Evolutionary conservation across 345 rosid species (phyloP), one percentile per base, ranked within the genome.

Genomic region (Lumnitzera littorea): DNA sequence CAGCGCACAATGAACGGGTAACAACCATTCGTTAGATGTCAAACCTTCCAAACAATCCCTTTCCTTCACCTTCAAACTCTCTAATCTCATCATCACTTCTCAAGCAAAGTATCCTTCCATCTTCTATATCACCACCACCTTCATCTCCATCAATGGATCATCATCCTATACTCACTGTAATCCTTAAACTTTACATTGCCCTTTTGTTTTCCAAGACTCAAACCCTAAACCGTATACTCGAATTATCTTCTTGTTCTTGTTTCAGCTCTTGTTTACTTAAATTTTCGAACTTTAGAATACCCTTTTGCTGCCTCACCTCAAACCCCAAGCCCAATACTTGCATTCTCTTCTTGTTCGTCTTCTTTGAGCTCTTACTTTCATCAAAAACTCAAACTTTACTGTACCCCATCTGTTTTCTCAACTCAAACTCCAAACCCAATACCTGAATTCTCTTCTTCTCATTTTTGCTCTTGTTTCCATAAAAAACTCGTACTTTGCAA

Each of bases 11-110:
- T 15, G n/a, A n/a, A 25, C 13, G 17, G 43, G 43, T 9, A 36
- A 36, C 43, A 2, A 36, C 36, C 25, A 48, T 64, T 15, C 52
- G 60, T 46, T 46, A 31, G 56, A 54, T 63, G 46, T 48, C 16
- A 55, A 31, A 52, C 75, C 49, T 56, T 61, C 16, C 51, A 77
- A 79, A 76, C 84, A 72, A 85, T 87, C 82, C 98, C 76, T 84
- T 86, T 59, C 87, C 90, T 65, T 80, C 58, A 61, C 55, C 73
- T 59, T 59, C 68, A 71, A 59, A 51, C 65, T 83, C 80, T 73
- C 72, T 69, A 72, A 64, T 66, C 82, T 69, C 74, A 56, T 53
- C 47, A 53, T 66, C 64, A 13, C 71, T 69, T 67, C 76, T 68
- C 72, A 73, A 77, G 73, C 55, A 79, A 86, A 79, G 81, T 65